Conservation (phyloP, 129 eudicot genomes). For the Centrapalus pauciflorus region DNA sequence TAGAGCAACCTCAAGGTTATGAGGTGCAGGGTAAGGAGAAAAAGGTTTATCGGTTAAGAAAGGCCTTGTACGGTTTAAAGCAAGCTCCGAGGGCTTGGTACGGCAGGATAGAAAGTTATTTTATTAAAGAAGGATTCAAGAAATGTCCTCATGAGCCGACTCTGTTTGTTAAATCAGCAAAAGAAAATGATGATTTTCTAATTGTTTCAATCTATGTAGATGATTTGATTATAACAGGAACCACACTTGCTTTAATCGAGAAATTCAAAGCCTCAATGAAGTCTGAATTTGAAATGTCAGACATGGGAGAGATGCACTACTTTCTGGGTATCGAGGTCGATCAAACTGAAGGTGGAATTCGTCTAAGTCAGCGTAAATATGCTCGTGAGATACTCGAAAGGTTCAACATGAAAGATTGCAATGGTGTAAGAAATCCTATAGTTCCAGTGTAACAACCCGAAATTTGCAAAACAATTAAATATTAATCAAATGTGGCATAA, state of each 20-base stretch:
- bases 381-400: too few species aligned
- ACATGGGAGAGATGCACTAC: constrained; percentile 9
- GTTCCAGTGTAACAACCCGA: too few species aligned
- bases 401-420: too few species aligned
- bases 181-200: not conserved
- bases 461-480: too few species aligned
- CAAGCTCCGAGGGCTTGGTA: not conserved
- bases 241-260: not conserved
- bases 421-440: too few species aligned
- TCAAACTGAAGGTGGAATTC: too few species aligned
- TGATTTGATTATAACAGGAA: not conserved
- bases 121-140: not conserved
- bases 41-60: too few species aligned
- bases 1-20: not conserved
- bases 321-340: too few species aligned
- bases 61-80: too few species aligned
- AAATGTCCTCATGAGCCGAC: constrained; percentile 3
- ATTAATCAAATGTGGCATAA: too few species aligned
- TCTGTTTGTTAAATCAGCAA: not conserved
- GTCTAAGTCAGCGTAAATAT: too few species aligned
- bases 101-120: not conserved
- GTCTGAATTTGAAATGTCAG: not conserved
- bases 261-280: not conserved
- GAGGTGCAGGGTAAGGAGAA: not conserved
- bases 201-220: not conserved